Evolutionary conservation across 768 basidiomycete genomes (phyloP).

Genomic region (Suillus plorans): DNA sequence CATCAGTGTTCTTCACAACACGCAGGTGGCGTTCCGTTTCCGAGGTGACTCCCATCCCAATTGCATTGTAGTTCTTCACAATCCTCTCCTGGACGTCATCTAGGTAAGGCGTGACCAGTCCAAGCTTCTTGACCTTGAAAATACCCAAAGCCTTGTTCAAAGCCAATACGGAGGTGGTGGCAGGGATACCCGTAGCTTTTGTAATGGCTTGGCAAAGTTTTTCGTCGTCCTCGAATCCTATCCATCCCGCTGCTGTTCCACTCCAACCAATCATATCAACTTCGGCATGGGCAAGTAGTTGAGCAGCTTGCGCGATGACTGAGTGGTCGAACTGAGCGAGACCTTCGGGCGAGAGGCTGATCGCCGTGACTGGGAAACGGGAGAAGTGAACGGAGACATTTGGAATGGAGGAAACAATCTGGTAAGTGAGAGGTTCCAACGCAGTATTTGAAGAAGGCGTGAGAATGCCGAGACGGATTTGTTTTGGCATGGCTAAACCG

Average conservation of each 20-base stretch:
- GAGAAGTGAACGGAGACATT: slow-evolving; percentile 1
- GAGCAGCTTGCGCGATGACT: not conserved
- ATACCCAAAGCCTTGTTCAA: not conserved
- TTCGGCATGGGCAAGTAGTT: not conserved
- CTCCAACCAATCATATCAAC: slow-evolving; percentile 4
- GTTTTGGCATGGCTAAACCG: not conserved
- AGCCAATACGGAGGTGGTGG: slow-evolving; percentile 1
- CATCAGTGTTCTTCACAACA: not conserved
- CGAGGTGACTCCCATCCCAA: not conserved
- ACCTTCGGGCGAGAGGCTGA: not conserved
- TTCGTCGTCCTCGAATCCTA: not conserved
- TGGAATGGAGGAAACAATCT: not conserved
- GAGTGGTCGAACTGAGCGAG: slow-evolving; percentile 1
- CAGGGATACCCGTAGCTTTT: not conserved
- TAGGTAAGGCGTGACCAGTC: slow-evolving; percentile 1
- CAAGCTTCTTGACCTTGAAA: slow-evolving; percentile 2
- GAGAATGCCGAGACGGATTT: slow-evolving; percentile 2
- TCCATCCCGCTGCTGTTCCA: slow-evolving; percentile 2
- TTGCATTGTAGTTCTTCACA: not conserved
- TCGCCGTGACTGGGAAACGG: not conserved
- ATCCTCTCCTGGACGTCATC: slow-evolving; percentile 1
- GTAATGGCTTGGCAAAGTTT: not conserved
- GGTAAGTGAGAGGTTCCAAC: slow-evolving; percentile 1
- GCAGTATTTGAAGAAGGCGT: slow-evolving; percentile 1
- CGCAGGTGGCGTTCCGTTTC: not conserved